Percentiles rank a stretch among this genome's conserved stretches.
phyloP scores from a whole-genome alignment of 139 green algal species.

The Desmodesmus armatus region DNA sequence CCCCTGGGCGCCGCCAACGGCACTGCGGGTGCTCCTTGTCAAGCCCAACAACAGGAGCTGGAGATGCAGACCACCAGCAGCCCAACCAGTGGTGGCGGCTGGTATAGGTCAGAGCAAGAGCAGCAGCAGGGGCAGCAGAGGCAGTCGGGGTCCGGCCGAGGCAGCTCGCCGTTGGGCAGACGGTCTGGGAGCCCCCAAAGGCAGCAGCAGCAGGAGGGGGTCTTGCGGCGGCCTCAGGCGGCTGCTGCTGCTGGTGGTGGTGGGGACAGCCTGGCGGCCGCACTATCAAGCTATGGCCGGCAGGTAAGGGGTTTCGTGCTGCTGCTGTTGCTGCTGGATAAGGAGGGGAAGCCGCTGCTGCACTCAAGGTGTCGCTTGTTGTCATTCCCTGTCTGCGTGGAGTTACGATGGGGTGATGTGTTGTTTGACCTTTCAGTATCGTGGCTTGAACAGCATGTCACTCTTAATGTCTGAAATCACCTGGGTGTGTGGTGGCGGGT shows the following conservation, averaged over 20 bases:
- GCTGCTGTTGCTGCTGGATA: neutral
- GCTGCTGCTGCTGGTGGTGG: neutral
- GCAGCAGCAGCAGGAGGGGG: neutral
- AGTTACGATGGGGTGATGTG: neutral
- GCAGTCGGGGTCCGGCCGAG: neutral
- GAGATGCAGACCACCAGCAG: constrained; percentile 11
- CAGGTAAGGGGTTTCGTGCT: neutral
- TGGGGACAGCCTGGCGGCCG: constrained; percentile 1
- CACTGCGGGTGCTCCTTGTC: too few species aligned
- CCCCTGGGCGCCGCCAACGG: neutral
- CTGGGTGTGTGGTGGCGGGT: too few species aligned
- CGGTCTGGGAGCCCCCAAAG: constrained; percentile 13
- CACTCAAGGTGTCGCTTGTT: neutral
- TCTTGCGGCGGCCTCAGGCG: neutral
- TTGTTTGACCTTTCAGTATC: neutral
- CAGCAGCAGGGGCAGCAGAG: constrained; percentile 18
- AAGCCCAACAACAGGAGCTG: constrained; percentile 14
- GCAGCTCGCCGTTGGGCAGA: too few species aligned
- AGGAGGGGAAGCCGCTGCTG: neutral
- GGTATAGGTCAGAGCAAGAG: neutral
- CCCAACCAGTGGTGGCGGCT: neutral
- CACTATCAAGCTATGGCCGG: constrained; percentile 5
- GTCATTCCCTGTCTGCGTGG: too few species aligned
- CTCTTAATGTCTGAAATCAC: too few species aligned
- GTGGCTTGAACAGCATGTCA: too few species aligned